Base-by-base conservation (phyloP, 768 basidiomycete genomes). In the Phanerochaete sordida region DNA sequence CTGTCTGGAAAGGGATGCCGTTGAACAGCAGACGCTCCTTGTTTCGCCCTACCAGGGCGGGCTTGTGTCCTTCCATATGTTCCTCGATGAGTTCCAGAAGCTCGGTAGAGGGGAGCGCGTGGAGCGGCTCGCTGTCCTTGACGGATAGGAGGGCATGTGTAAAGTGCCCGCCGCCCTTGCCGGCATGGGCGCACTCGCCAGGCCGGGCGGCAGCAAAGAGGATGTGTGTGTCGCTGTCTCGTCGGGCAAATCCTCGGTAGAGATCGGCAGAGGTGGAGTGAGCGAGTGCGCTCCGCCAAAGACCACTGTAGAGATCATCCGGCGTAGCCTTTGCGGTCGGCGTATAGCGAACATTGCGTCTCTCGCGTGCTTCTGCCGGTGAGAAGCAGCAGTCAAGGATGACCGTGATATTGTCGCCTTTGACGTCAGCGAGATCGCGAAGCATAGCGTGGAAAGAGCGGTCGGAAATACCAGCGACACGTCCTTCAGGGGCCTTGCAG, bases 361-460 rank as follows among this genome's bases (percentile, higher is more conserved):
- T 79, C 61, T 79, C 74, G 28, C 76, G 76, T 8, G 27, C 35
- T n/a, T 60, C 44, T 19, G 75, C 72, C 49, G 76, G 65, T 11
- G 81, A 77, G 72, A 88, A 87, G 65, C 84, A 88, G 64, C 82
- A 80, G 69, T 89, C 87, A 24, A 88, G 74, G 57, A 89, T 77
- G 58, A 89, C 69, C 1, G 87, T 85, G 70, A 90, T 83, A 60
- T 90, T 90, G 69, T 88, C 76, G 30, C 87, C 87, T 65, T 88
- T 90, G 47, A 72, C 73, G 26, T 72, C 71, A 19, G 77, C 73
- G 43, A 90, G 79, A 55, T 86, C 83, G 55, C 67, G 64, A n/a
- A 90, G 71, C 77, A 89, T 81, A 39, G 85, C 79, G 44, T 78
- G 76, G 57, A 90, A 73, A 11, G 87, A 87, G 51, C 83, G 82